These are phyloP conservation scores for Colletotrichum shisoi DNA, from an alignment of 2,329 filamentous ascomycete genomes.

Conservation along the genomic window DNA sequence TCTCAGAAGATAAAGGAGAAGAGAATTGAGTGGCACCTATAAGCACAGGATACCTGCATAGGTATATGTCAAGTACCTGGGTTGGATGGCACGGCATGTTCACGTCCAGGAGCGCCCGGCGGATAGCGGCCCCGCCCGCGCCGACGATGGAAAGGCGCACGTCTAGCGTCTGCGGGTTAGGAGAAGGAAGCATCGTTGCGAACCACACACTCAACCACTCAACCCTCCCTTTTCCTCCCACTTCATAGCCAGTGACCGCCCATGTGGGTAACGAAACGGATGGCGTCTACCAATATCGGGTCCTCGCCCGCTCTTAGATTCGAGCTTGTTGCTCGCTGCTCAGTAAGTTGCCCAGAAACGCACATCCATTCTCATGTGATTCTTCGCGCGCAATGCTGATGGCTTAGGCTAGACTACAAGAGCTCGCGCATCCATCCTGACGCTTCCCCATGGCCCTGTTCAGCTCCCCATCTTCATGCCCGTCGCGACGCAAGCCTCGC, in stretches of 20 bases:
- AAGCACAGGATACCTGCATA: background rate
- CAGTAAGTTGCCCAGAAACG: constrained; percentile 63
- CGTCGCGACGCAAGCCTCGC: constrained; percentile 92
- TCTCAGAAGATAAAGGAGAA: too few species aligned
- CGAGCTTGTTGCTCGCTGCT: constrained; percentile 79
- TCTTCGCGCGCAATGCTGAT: constrained; percentile 14
- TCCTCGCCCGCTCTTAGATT: constrained; percentile 76
- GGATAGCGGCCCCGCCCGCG: constrained; percentile 9
- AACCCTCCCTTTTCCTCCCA: background rate
- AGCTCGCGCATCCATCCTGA: constrained; percentile 86
- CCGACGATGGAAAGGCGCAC: constrained; percentile 20
- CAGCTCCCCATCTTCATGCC: constrained; percentile 97
- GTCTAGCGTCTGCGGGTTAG: constrained; percentile 31
- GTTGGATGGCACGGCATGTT: background rate
- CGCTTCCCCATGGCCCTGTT: constrained; percentile 89
- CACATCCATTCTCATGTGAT: constrained; percentile 12
- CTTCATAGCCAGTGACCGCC: constrained; percentile 14
- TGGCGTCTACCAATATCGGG: constrained; percentile 60
- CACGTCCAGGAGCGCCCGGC: background rate
- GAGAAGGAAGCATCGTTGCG: background rate
- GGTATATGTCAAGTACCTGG: background rate
- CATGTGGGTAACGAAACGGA: constrained; percentile 49
- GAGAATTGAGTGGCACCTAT: too few species aligned
- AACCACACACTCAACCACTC: constrained; percentile 3
- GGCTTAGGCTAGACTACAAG: constrained; percentile 76